Percentiles rank a stretch among this genome's conserved stretches.
phyloP scores from a whole-genome alignment of 2,329 filamentous ascomycete species.

The Paramyrothecium sp. region DNA sequence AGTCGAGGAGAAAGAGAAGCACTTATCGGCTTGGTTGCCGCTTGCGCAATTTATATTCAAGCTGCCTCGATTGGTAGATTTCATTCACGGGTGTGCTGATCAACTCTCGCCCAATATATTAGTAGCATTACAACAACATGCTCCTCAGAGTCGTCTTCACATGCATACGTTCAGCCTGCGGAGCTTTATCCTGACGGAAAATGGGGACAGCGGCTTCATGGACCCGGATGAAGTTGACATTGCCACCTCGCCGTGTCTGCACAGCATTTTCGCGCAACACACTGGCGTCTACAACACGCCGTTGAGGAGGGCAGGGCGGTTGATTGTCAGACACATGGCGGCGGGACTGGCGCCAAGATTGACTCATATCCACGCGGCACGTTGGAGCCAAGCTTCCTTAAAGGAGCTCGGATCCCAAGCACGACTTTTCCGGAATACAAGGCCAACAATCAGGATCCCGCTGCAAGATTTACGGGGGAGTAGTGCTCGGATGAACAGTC shows the following conservation, averaged over 20 bases:
- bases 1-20: not conserved
- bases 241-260: conserved; percentile 3
- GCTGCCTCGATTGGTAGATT: conserved; percentile 1
- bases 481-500: no score
- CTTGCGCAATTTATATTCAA: not conserved
- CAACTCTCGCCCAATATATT: conserved; percentile 4
- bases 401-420: no score
- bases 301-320: no score
- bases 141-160: conserved; percentile 2
- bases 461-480: no score
- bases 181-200: not conserved
- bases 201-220: not conserved
- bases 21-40: conserved; percentile 3
- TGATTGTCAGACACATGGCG: not conserved
- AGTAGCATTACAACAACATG: conserved; percentile 1
- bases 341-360: conserved; percentile 1
- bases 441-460: no score
- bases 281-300: not conserved
- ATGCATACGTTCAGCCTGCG: conserved; percentile 7
- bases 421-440: no score
- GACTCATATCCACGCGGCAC: not conserved
- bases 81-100: conserved; percentile 4
- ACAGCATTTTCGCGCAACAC: not conserved
- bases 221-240: conserved; percentile 3
- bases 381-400: no score